Evolutionary conservation across 2,329 filamentous ascomycete species (phyloP), one percentile per base, ranked within the genome.

Genomic region (Cadophora sp.): DNA sequence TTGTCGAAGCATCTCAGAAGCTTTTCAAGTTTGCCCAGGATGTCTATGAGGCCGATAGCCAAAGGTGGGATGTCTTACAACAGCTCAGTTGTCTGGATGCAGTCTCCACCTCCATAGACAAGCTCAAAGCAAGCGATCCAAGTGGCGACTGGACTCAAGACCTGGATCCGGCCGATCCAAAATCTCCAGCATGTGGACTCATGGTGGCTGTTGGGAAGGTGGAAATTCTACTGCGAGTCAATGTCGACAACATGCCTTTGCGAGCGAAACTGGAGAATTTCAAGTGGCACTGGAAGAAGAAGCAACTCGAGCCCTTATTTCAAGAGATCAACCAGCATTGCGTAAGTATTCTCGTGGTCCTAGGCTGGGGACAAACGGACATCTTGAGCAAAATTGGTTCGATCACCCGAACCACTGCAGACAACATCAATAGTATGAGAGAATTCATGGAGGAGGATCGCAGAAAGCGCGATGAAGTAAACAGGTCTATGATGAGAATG

Each of bases 271-370:
- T 43, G 11, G 68, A 68, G 55, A 66, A 68, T 14, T 67, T 69
- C 12, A 70, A 66, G 43, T 72, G 70, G 70, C 70, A 67, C 24
- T 69, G 64, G 5, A 65, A 71, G 22, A 72, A 72, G 63, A 66
- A 70, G 12, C 22, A 50, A 11, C 27, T 72, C 9, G 68, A 70
- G 6, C 48, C 24, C 8, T 31, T 65, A 11, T 72, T 72, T 31
- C 27, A 24, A 4, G 58, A 55, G 14, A 67, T 72, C 9, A 40
- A 69, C 16, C 60, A 55, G 11, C 61, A 50, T 56, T 71, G 67
- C 59, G 60, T 16, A n/a, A 46, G 62, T 3, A 67, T 71, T 14
- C 19, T 50, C 26, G 34, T 50, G 2, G 37, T 65, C 14, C 51
- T 70, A 9, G 46, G 22, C 22, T 40, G 31, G 34, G 62, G 14